Evolutionary conservation across 306 rosid genomes (phyloP), one percentile per base, ranked within the genome.

Genomic region (Fragaria vesca): DNA sequence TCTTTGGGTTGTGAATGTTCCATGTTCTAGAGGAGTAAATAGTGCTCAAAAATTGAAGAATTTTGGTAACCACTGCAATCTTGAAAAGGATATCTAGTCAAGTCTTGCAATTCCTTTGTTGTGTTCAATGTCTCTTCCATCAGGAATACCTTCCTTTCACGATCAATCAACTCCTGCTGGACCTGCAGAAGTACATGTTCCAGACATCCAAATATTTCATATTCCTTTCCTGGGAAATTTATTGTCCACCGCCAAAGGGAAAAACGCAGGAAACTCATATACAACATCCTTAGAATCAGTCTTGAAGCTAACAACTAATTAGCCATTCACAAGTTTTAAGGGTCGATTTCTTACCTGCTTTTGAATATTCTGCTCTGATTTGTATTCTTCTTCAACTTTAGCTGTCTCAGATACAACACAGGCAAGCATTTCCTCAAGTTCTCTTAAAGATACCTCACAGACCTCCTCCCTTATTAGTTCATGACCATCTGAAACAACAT

Each of bases 31-130:
- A 34, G 42, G 45, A 76, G 28, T 36, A 50, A 40, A 24, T 26
- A 26, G 46, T 3, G 61, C 68, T 38, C 34, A 73, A 67, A 51
- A 66, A 52, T 54, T 65, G 66, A 76, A n/a, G 13, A 54, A 36
- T 34, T 30, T 66, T 30, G 2, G 52, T 12, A 77, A 62, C 47
- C 12, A 72, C 42, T 13, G 65, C 66, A 58, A 71, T 47, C 42
- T 74, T 77, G 65, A 75, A 63, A 87, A 91, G 98, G 98, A 93
- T 91, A 93, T 93, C 69, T 73, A 65, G 88, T 79, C 73, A 88
- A 74, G 61, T 82, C 89, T 69, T 87, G 83, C 84, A 89, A 62
- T 73, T 78, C 86, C 83, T 68, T 80, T 48, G 82, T 78, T 86
- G 72, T 79, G 81, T 73, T 77, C 45, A 83, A 62, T 69, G 89